Base-by-base conservation (phyloP, 2,329 filamentous ascomycete genomes). In the Penicillium sp. region DNA sequence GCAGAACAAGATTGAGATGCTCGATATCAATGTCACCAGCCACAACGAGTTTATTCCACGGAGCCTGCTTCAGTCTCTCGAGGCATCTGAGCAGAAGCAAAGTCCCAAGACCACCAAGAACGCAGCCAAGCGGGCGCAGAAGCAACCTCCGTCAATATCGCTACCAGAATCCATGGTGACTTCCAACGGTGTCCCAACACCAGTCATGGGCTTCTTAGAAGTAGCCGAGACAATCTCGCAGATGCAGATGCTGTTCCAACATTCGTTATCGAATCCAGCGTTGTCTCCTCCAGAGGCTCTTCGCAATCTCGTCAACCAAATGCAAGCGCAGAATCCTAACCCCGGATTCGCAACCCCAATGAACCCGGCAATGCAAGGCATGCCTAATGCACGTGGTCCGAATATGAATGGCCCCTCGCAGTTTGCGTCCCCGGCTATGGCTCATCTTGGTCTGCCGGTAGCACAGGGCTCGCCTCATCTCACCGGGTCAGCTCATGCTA, bases 41-140 rank as follows among this genome's bases (percentile, higher is more conserved):
- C 85, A 94, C 56, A 86, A 90, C 52, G 90, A 97, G 66, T 95
- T 85, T 56, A 73, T 97, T 31, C 83, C 89, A 15, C 80, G 87
- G 38, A 79, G 74, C 45, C 74, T 74, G 33, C 58, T 82, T 41
- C 55, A 76, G 66, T 56, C 59, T 7, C 45, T 73, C 46, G 72
- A 71, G 47, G 74, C 73, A 10, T 72, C 74, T 8, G 76, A 76
- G 36, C 73, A 74, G 57, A 81, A 76, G 41, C 71, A 74, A 52
- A 80, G 74, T 27, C 78, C 75, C n/a, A 78, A 75, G 53, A 73
- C 80, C 57, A 73, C 72, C 33, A 81, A 81, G 57, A 74, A 74
- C 36, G 57, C 69, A 26, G 65, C 67, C 36, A 78, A 78, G 55
- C 64, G 70, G 40, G 72, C 73, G 36, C 72, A 74, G 50, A 72